Percentiles rank a stretch among this genome's conserved stretches.
Conservation (phyloP, 139 green algal genomes). For the Auxenochlorella protothecoides region DNA sequence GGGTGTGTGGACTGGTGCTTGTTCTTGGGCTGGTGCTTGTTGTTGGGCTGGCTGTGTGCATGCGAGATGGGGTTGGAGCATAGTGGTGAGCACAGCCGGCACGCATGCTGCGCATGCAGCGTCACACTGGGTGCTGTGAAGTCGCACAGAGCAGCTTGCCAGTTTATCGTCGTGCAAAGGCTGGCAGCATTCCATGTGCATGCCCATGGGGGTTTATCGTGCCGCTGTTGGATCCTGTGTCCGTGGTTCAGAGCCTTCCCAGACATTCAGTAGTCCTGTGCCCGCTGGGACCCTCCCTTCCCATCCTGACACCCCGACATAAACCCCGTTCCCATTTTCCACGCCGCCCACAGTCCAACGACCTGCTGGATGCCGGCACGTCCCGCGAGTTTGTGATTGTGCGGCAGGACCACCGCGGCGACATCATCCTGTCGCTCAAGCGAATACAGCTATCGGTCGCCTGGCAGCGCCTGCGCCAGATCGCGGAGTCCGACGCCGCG, state of each 20-base stretch:
- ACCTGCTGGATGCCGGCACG: constrained; percentile 56
- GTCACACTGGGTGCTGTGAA: no score
- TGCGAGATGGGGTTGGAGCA: neutral
- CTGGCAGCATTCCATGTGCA: neutral
- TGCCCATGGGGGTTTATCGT: neutral
- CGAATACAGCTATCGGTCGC: constrained; percentile 61
- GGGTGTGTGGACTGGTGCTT: neutral
- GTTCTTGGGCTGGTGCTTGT: no score
- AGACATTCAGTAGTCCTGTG: no score
- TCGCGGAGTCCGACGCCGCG: constrained; percentile 73
- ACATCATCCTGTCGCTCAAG: constrained; percentile 67
- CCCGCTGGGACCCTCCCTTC: no score
- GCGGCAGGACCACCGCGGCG: constrained; percentile 58
- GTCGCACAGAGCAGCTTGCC: no score
- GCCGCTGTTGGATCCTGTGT: neutral
- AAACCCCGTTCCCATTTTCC: no score
- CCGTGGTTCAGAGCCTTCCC: neutral
- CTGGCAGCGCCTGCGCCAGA: constrained; percentile 62
- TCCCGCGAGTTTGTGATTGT: constrained; percentile 79
- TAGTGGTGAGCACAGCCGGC: neutral
- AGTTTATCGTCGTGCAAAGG: neutral
- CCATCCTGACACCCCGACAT: no score
- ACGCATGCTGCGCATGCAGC: neutral
- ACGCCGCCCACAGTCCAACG: constrained; percentile 32
- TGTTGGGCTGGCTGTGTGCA: neutral